Conservation (phyloP, 2,329 filamentous ascomycete species). For the Intubia oerlemansii region DNA sequence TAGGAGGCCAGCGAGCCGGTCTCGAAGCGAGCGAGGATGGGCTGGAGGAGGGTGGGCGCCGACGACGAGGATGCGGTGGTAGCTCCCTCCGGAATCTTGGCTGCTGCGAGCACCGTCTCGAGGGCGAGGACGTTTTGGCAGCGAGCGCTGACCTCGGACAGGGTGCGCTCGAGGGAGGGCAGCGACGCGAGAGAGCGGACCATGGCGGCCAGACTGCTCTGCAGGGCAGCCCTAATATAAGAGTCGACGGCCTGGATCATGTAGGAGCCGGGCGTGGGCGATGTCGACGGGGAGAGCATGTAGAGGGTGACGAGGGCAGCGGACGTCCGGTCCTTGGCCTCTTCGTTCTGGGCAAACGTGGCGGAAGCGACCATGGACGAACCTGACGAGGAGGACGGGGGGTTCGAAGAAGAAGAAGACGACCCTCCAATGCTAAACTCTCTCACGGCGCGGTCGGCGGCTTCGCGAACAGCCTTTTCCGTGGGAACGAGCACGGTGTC, state of each 20-base stretch:
- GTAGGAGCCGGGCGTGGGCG: conserved; percentile 43
- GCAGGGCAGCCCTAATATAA: conserved; percentile 63
- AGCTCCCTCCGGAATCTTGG: conserved; percentile 48
- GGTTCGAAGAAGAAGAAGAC: too few relatives aligned
- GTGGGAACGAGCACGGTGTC: conserved; percentile 47
- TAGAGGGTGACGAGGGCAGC: conserved; percentile 63
- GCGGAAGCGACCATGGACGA: conserved; percentile 38
- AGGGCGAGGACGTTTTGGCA: conserved; percentile 87
- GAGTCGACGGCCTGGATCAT: conserved; percentile 59
- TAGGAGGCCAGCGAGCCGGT: conserved; percentile 73
- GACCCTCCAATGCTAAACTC: too few relatives aligned
- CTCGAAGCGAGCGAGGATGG: conserved; percentile 58
- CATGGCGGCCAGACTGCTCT: conserved; percentile 55
- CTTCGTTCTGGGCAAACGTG: conserved; percentile 47
- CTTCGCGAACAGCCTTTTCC: conserved; percentile 51
- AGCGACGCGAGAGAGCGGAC: conserved; percentile 58
- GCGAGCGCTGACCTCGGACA: conserved; percentile 60
- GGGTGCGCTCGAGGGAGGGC: conserved; percentile 59
- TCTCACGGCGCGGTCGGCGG: conserved; percentile 57
- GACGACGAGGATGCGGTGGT: conserved; percentile 11
- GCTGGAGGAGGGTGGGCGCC: conserved; percentile 40
- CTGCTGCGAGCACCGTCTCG: conserved; percentile 51
- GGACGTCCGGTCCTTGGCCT: conserved; percentile 52
- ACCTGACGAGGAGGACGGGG: too few relatives aligned
- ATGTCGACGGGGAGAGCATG: conserved; percentile 51